Percentiles rank a stretch among this genome's conserved stretches.
Evolutionary conservation across 2,329 filamentous ascomycete species (phyloP).

Genomic region (Sarocladium kiliense): DNA sequence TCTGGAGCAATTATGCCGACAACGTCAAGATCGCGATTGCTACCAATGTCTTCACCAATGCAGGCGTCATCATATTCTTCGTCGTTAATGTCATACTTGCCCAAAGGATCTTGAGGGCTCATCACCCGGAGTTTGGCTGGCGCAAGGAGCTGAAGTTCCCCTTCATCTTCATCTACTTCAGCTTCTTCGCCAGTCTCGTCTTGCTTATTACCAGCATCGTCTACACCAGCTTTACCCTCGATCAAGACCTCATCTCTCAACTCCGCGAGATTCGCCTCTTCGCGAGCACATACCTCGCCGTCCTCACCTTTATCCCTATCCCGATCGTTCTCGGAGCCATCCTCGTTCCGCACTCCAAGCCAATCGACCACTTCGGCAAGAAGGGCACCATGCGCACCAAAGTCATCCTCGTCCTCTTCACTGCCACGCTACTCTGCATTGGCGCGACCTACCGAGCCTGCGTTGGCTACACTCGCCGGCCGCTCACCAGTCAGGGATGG

Average conservation of each 20-base stretch:
- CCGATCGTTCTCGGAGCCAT: slow-evolving; percentile 34
- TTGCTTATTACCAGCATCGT: slow-evolving; percentile 63
- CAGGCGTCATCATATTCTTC: slow-evolving; percentile 71
- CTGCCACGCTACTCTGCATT: slow-evolving; percentile 55
- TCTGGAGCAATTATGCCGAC: slow-evolving; percentile 40
- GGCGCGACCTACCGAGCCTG: slow-evolving; percentile 66
- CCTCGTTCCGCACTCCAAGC: slow-evolving; percentile 40
- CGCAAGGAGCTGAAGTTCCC: slow-evolving; percentile 40
- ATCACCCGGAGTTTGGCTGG: slow-evolving; percentile 70
- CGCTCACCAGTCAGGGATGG: slow-evolving; percentile 53
- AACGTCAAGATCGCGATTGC: slow-evolving; percentile 46
- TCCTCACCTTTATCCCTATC: slow-evolving; percentile 63
- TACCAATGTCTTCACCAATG: slow-evolving; percentile 64
- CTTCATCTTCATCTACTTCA: slow-evolving; percentile 54
- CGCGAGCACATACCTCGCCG: slow-evolving; percentile 58
- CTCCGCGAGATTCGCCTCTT: slow-evolving; percentile 63
- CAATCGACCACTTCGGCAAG: slow-evolving; percentile 48
- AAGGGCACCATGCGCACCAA: slow-evolving; percentile 62
- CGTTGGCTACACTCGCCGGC: slow-evolving; percentile 48
- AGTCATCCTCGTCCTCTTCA: slow-evolving; percentile 55
- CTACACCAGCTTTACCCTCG: slow-evolving; percentile 62
- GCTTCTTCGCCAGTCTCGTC: slow-evolving; percentile 54
- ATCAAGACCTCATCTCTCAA: slow-evolving; percentile 38
- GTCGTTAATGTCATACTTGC: slow-evolving; percentile 73
- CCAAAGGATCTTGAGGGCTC: slow-evolving; percentile 68